Percentiles rank a stretch among this genome's conserved stretches.
These are phyloP conservation scores for Backusella morwellensis DNA, from an alignment of 192 early-diverging fungal genomes.

Conservation along the genomic window DNA sequence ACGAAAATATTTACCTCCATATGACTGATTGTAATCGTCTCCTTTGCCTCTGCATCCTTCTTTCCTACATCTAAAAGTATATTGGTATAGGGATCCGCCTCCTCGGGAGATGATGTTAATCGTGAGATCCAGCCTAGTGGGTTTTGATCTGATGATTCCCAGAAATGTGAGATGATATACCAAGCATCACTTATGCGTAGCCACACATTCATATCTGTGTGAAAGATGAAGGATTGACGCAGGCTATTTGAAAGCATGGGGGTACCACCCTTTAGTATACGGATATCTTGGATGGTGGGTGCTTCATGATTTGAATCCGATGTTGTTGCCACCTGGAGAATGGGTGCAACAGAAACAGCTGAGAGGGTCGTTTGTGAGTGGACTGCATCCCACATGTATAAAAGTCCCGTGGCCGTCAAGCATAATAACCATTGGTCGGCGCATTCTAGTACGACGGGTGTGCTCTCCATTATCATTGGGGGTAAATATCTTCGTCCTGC, in stretches of 20 bases:
- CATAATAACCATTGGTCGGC: slow-evolving; percentile 61
- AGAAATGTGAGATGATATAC: slow-evolving; percentile 49
- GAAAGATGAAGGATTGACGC: slow-evolving; percentile 65
- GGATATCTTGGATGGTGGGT: slow-evolving; percentile 51
- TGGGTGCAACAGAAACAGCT: slow-evolving; percentile 58
- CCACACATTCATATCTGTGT: slow-evolving; percentile 65
- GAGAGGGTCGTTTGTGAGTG: slow-evolving; percentile 46
- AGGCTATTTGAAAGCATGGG: slow-evolving; percentile 50
- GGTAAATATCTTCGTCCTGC: slow-evolving; percentile 71
- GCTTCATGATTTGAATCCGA: slow-evolving; percentile 23
- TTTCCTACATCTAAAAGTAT: neutral
- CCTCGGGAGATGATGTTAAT: slow-evolving; percentile 17
- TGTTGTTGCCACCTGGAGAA: slow-evolving; percentile 49
- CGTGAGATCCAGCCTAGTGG: slow-evolving; percentile 26
- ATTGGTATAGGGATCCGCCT: neutral
- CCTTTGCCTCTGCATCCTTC: slow-evolving; percentile 10
- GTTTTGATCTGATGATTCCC: slow-evolving; percentile 24
- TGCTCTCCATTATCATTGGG: slow-evolving; percentile 58
- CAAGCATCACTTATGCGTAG: slow-evolving; percentile 62
- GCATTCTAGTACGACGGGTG: slow-evolving; percentile 58
- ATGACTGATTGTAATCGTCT: slow-evolving; percentile 41
- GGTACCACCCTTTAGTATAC: slow-evolving; percentile 58
- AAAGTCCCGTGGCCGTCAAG: slow-evolving; percentile 57
- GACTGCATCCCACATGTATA: slow-evolving; percentile 70
- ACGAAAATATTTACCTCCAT: slow-evolving; percentile 36